phyloP scores from a whole-genome alignment of 345 rosid genomes.

The Syzygium aqueum region DNA sequence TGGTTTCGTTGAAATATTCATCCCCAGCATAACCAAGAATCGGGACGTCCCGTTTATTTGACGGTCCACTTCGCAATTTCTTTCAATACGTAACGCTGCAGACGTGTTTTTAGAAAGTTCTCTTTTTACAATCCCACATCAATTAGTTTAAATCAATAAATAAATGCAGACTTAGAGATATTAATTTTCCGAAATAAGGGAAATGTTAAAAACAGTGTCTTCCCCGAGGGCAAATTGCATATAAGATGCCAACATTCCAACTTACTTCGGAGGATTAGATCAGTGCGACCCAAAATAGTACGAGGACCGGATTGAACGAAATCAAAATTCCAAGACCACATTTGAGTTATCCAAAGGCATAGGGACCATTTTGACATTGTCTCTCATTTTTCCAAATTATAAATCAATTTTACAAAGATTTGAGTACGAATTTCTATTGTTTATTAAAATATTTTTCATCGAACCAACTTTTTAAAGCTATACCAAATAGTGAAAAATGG shows the following conservation, averaged over 20 bases:
- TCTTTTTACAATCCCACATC: background rate
- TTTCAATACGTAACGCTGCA: fast-evolving
- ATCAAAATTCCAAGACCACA: background rate
- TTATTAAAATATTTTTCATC: background rate
- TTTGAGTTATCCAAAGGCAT: background rate
- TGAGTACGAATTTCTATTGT: background rate
- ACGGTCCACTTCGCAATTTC: background rate
- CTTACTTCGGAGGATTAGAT: background rate
- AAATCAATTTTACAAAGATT: background rate
- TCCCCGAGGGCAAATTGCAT: background rate
- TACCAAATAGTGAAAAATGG: background rate
- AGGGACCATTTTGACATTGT: background rate
- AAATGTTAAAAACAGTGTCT: background rate
- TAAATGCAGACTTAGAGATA: background rate
- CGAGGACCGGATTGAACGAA: fast-evolving
- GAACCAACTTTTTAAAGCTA: background rate
- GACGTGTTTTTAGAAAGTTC: background rate
- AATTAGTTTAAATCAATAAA: background rate
- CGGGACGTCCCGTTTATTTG: background rate
- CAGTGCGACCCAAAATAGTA: fast-evolving
- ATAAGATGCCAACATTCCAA: background rate
- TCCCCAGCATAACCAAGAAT: background rate
- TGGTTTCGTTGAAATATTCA: background rate
- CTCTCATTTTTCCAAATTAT: background rate
- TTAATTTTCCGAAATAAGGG: background rate